Conservation (phyloP, 257 asterid genomes). For the Scutellaria barbata region DNA sequence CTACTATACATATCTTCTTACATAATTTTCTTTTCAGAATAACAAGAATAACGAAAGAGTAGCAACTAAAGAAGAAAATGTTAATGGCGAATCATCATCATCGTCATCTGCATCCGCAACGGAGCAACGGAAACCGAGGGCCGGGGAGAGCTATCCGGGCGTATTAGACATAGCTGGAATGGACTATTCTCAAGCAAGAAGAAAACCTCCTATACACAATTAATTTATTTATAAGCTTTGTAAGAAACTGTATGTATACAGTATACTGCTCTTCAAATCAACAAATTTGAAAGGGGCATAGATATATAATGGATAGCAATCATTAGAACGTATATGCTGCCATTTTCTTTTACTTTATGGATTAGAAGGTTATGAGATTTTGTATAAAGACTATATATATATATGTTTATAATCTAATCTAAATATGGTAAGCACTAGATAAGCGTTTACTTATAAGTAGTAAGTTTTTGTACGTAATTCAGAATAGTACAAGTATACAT, state of each 20-base stretch:
- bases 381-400: conserved; percentile 22
- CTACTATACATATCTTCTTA: background rate
- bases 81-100: conserved; percentile 35
- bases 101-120: conserved; percentile 41
- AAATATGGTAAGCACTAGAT: too few species aligned
- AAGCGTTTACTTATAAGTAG: too few species aligned
- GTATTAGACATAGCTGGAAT: conserved; percentile 70
- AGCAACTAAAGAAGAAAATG: conserved; percentile 41
- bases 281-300: background rate
- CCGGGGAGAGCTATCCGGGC: conserved; percentile 49
- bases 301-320: too few species aligned
- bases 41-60: conserved; percentile 36
- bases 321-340: too few species aligned
- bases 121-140: conserved; percentile 27
- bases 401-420: too few species aligned
- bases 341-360: conserved; percentile 34
- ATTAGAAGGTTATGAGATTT: conserved; percentile 34
- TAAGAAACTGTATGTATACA: background rate
- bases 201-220: conserved; percentile 84
- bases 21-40: conserved; percentile 40
- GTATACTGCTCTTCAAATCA: background rate
- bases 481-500: too few species aligned
- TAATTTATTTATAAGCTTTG: conserved; percentile 26
- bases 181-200: conserved; percentile 81
- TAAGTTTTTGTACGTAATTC: too few species aligned